Conservation (phyloP, 2,329 filamentous ascomycete genomes). For the Fusarium subtropicale region DNA sequence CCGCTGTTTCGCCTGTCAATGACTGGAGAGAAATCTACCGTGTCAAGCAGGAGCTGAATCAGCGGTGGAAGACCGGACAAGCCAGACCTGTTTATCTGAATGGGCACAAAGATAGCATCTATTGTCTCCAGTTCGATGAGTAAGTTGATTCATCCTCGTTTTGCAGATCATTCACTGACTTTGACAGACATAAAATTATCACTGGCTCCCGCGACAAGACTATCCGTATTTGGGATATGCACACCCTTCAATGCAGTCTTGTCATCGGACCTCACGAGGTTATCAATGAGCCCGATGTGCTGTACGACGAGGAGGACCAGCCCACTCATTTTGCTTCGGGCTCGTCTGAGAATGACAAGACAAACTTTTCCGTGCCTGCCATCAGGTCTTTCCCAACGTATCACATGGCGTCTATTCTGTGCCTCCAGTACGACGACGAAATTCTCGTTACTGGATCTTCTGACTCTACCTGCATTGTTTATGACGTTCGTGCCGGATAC, state of each 20-base stretch:
- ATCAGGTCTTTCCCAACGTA: slow-evolving; percentile 71
- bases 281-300: slow-evolving; percentile 63
- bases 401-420: slow-evolving; percentile 93
- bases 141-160: slow-evolving; percentile 61
- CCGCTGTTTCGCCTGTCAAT: slow-evolving; percentile 67
- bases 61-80: slow-evolving; percentile 82
- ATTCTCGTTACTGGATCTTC: slow-evolving; percentile 97
- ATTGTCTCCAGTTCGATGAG: slow-evolving; percentile 98
- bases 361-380: slow-evolving; percentile 62
- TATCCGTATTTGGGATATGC: slow-evolving; percentile 95
- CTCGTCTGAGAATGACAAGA: slow-evolving; percentile 60
- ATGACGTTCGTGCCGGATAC: slow-evolving; percentile 84
- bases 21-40: slow-evolving; percentile 90
- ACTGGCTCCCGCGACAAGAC: slow-evolving; percentile 96
- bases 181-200: slow-evolving; percentile 84
- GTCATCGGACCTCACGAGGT: slow-evolving; percentile 84
- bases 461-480: slow-evolving; percentile 90
- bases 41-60: slow-evolving; percentile 79
- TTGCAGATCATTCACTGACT: slow-evolving; percentile 49
- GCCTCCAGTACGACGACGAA: slow-evolving; percentile 91
- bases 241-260: slow-evolving; percentile 84
- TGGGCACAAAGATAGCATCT: slow-evolving; percentile 95
- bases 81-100: slow-evolving; percentile 89
- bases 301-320: slow-evolving; percentile 63
- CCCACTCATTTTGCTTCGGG: slow-evolving; percentile 67